A percentile compares a stretch with the other conserved stretches of the same genome.
Conservation (phyloP, 78 protist genomes). For the Emiliania huxleyi region DNA sequence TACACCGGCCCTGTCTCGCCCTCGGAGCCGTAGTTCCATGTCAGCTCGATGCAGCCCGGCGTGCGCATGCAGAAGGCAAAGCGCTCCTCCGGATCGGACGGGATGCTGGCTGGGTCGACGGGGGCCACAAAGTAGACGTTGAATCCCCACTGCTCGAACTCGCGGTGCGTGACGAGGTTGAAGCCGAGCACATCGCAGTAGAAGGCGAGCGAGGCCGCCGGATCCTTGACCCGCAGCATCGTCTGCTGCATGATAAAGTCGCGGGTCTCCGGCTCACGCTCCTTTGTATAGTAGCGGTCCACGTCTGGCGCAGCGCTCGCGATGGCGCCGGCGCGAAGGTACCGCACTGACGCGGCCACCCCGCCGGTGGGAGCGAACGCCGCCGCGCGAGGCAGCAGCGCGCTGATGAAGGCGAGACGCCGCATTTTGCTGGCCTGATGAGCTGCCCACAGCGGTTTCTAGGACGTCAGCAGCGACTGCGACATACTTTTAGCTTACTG, state of each 20-base stretch:
- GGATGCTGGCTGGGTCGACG: not conserved
- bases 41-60: constrained; percentile 41
- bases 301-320: too few species aligned
- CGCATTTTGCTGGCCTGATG: too few species aligned
- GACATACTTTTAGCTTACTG: too few species aligned
- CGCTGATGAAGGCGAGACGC: too few species aligned
- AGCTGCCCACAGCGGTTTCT: too few species aligned
- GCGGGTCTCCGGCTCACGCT: not conserved
- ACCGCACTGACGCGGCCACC: too few species aligned
- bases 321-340: too few species aligned
- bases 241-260: constrained; percentile 30
- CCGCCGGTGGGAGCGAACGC: too few species aligned
- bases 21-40: constrained; percentile 23
- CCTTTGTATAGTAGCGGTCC: not conserved
- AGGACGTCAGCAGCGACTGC: too few species aligned
- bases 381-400: too few species aligned
- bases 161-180: not conserved
- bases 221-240: not conserved
- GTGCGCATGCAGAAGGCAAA: not conserved
- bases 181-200: constrained; percentile 13
- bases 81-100: not conserved
- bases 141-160: not conserved
- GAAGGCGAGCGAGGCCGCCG: not conserved
- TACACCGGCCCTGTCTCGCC: not conserved
- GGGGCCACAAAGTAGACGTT: constrained; percentile 16